Conservation (phyloP, 106 monocot species). For the Acanthochlamys bracteata region DNA sequence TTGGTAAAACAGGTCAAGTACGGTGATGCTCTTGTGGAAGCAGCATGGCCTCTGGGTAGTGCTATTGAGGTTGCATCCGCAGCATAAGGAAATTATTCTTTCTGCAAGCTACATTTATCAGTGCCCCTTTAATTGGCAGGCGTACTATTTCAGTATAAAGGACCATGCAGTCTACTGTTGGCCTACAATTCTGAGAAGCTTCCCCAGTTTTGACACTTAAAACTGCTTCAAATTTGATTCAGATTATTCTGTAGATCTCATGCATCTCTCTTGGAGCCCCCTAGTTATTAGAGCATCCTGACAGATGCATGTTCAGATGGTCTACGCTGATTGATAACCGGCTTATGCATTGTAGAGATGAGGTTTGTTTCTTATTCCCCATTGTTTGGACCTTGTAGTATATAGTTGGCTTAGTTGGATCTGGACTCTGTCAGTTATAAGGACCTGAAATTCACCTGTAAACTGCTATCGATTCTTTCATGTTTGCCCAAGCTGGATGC, state of each 20-base stretch:
- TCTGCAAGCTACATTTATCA: background rate
- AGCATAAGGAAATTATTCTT: conserved; percentile 3
- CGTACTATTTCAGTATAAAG: background rate
- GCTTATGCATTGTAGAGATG: too few species aligned
- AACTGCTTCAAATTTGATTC: background rate
- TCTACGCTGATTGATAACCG: too few species aligned
- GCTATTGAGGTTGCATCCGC: conserved; percentile 77
- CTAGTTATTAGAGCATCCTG: too few species aligned
- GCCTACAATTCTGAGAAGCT: background rate
- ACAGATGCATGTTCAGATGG: too few species aligned
- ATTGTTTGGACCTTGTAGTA: too few species aligned
- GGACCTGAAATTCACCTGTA: too few species aligned
- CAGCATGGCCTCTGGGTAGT: conserved; percentile 92
- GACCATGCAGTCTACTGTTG: background rate
- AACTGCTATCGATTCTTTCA: too few species aligned
- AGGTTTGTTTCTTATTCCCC: too few species aligned
- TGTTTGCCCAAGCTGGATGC: too few species aligned
- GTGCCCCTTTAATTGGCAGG: background rate
- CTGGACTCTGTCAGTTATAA: too few species aligned
- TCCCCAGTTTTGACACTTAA: background rate
- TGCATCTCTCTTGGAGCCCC: background rate
- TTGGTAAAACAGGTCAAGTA: conserved; percentile 81
- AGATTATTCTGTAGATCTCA: background rate
- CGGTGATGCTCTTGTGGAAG: conserved; percentile 58
- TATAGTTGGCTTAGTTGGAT: too few species aligned